Base-by-base conservation (phyloP, 768 basidiomycete species). In the Suillus sp. region DNA sequence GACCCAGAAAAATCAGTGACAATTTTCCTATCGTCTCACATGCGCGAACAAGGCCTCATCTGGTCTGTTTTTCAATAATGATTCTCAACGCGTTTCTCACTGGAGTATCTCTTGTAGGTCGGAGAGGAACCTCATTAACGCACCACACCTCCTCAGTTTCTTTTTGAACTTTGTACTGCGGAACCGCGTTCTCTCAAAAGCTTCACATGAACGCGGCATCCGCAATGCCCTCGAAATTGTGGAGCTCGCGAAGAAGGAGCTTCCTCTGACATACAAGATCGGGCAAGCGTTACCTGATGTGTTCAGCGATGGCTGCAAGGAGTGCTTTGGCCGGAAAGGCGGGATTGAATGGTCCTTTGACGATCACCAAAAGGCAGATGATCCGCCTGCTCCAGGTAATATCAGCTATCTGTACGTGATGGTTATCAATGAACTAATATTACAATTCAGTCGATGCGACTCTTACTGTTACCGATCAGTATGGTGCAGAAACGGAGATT, bases 21-120 rank as follows among this genome's bases (percentile, higher is more conserved):
- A 61, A 79, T 91, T 22, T 93, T 92, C 74, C 77, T 93, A 64
- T 89, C 90, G 0, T 89, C 89, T 5, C 83, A 85, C 67, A 88
- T 86, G 76, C 80, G 84, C 40, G 82, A 86, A 60, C 84, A 85
- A 62, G 92, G 92, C 30, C 79, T 90, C 54, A 81, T 86, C 61
- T 92, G 88, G 91, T 90, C 64, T n/a, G 80, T 20, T 65, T 34
- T 38, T 59, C 53, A 54, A 8, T 35, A 55, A 8, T 37, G 45
- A 57, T 61, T 22, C 27, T 22, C 5, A 13, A 38, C 5, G 16
- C 30, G 18, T 30, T 34, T 54, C 56, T 65, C 25, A 51, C 43
- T 56, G 37, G 60, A 54, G 27, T 62, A 25, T 67, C 14, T 35
- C 53, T 37, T 74, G 16, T 34, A 86, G 83, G 75, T 75, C 76